A percentile compares a stretch with the other conserved stretches of the same genome.
Evolutionary conservation across 495 filamentous ascomycete species (phyloP).

Genomic region (Usnea hakonensis): DNA sequence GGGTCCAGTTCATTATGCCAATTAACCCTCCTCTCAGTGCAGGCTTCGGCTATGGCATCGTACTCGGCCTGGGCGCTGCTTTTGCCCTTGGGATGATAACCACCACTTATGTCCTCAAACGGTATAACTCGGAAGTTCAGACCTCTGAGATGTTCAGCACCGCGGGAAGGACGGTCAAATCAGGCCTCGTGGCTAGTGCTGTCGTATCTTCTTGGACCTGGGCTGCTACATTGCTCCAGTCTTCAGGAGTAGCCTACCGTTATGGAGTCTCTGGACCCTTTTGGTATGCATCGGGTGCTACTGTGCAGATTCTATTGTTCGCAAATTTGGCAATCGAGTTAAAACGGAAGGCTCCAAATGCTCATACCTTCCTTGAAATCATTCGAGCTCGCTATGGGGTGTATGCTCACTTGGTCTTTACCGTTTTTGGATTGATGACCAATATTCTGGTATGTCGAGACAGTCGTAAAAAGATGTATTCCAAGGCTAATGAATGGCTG

Average conservation of each 20-base stretch:
- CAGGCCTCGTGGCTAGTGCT: constrained; percentile 87
- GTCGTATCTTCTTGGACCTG: constrained; percentile 89
- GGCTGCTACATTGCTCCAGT: constrained; percentile 73
- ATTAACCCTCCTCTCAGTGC: constrained; percentile 50
- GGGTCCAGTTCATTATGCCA: constrained; percentile 17
- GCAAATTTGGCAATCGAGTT: constrained; percentile 90
- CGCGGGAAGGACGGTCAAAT: constrained; percentile 88
- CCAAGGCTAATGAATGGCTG: neutral
- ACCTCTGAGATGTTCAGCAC: constrained; percentile 98
- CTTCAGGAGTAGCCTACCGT: constrained; percentile 79
- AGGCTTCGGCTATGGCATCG: constrained; percentile 76
- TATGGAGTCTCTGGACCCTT: constrained; percentile 93
- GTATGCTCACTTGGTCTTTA: constrained; percentile 64
- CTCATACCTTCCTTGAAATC: constrained; percentile 80
- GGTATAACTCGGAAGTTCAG: constrained; percentile 89
- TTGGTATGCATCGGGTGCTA: constrained; percentile 66
- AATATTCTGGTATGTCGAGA: constrained; percentile 53
- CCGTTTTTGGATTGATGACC: constrained; percentile 73
- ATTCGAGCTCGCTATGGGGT: constrained; percentile 56
- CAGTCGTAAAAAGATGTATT: neutral
- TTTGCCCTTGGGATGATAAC: constrained; percentile 76
- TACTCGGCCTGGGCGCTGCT: constrained; percentile 66
- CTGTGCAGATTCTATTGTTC: constrained; percentile 69
- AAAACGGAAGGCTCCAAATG: constrained; percentile 79
- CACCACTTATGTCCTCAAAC: constrained; percentile 70